Conservation (phyloP, 2,329 filamentous ascomycete species). For the Aspergillus novofumigatus region DNA sequence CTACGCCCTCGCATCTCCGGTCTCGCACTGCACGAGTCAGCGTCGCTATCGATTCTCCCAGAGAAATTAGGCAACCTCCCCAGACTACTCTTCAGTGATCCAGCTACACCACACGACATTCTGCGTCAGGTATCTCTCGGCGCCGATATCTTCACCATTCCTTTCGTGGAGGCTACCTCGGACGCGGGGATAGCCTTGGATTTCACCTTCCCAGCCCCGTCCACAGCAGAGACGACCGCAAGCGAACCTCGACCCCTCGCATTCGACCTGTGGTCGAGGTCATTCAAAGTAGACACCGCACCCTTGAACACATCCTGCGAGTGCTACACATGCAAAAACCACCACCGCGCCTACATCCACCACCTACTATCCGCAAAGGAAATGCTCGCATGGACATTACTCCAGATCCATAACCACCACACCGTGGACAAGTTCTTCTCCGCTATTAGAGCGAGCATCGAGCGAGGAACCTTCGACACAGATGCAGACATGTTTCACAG, state of each 20-base stretch:
- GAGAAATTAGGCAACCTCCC: slow-evolving; percentile 60
- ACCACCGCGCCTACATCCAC: slow-evolving; percentile 82
- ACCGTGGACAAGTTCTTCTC: slow-evolving; percentile 69
- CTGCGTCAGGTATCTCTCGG: slow-evolving; percentile 72
- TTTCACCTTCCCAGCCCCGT: slow-evolving; percentile 64
- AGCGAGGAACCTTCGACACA: slow-evolving; percentile 49
- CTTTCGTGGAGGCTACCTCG: slow-evolving; percentile 69
- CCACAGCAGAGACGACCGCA: background rate
- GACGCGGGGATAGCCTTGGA: slow-evolving; percentile 81
- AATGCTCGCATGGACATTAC: slow-evolving; percentile 91
- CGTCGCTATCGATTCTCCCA: slow-evolving; percentile 64
- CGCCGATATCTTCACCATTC: slow-evolving; percentile 72
- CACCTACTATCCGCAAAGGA: slow-evolving; percentile 87
- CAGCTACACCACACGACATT: slow-evolving; percentile 68
- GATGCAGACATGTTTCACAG: slow-evolving; percentile 59
- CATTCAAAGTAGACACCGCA: slow-evolving; percentile 57
- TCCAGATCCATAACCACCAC: slow-evolving; percentile 88
- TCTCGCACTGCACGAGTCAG: slow-evolving; percentile 73
- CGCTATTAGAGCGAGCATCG: slow-evolving; percentile 63
- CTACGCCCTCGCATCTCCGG: slow-evolving; percentile 56
- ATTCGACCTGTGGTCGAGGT: slow-evolving; percentile 68
- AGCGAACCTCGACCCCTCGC: slow-evolving; percentile 54
- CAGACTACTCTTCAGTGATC: slow-evolving; percentile 68
- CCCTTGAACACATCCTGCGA: slow-evolving; percentile 62
- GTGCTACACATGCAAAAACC: slow-evolving; percentile 79